A percentile compares a stretch with the other conserved stretches of the same genome.
Evolutionary conservation across 192 early-diverging fungal genomes (phyloP).

Genomic region (Irineochytrium annulatum): DNA sequence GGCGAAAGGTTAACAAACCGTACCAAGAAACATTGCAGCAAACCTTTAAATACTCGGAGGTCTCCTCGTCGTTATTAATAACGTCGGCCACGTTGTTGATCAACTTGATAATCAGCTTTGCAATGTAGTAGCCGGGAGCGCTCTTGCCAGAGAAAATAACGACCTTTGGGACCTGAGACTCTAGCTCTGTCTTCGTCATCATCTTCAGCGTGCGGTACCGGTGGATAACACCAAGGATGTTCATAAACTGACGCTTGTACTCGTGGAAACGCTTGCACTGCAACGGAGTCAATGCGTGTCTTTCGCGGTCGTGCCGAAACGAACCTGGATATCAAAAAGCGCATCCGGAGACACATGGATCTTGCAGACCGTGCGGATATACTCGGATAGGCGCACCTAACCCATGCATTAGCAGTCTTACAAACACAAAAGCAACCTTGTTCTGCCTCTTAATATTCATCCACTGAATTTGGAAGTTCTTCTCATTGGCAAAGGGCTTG

Average conservation of each 20-base stretch:
- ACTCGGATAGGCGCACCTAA: conserved; percentile 68
- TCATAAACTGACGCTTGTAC: conserved; percentile 99
- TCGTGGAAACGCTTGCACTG: conserved; percentile 97
- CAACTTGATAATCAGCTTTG: conserved; percentile 98
- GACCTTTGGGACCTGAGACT: conserved; percentile 72
- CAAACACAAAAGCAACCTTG: conserved; percentile 52
- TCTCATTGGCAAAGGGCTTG: conserved; percentile 58
- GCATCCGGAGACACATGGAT: conserved; percentile 80
- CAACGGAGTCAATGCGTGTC: not conserved
- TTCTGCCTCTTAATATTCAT: conserved; percentile 85
- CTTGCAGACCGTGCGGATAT: conserved; percentile 67
- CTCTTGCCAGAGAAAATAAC: conserved; percentile 97
- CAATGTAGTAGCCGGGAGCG: conserved; percentile 97
- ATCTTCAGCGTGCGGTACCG: conserved; percentile 83
- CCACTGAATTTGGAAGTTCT: conserved; percentile 77
- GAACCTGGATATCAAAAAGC: conserved; percentile 87
- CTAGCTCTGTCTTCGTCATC: conserved; percentile 65
- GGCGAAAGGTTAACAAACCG: not conserved
- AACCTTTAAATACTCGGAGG: conserved; percentile 74
- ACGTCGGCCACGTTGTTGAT: conserved; percentile 90
- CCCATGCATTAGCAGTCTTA: not conserved
- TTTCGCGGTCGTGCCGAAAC: conserved; percentile 3
- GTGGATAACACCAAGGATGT: conserved; percentile 92
- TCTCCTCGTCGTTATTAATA: conserved; percentile 81
- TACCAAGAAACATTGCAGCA: conserved; percentile 6